Base-by-base conservation (phyloP, 352 stramenopile species). In the Phytophthora syringae region DNA sequence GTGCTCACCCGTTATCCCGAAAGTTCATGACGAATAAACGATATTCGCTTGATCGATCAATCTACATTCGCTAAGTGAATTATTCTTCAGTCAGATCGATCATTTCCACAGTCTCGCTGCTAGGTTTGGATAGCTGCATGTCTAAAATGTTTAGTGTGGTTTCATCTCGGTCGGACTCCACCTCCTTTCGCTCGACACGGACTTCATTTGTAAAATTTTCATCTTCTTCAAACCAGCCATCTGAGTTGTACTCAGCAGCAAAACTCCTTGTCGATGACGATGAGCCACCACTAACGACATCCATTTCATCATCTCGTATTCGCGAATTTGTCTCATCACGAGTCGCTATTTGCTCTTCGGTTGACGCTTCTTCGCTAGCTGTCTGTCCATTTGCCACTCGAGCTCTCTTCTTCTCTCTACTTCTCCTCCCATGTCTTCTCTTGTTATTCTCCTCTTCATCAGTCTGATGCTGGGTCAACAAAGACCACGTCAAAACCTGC, bases 1-100 rank as follows among this genome's bases (percentile, higher is more conserved):
- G 3, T 89, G 79, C 50, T 82, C 82, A 34, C 75, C 73, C 3
- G 72, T 88, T 37, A 52, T 90, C 20, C 57, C 70, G 2, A 76
- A 81, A 43, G 48, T 64, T 1, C 52, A 68, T 21, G 54, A 74
- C 9, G 59, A 25, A 16, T 63, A 58, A 40, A 25, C 1, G 4
- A n/a, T n/a, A 0, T 27, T 2, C 39, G 16, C 39, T 47, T n/a
- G n/a, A n/a, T n/a, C n/a, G n/a, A n/a, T 16, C 15, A 12, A 16
- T 16, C 7, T 57, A 22, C 22, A 34, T 22, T 52, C 16, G 15
- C 16, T 52, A 27, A 40, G 20, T 51, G 40, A 28, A 22, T 72
- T 52, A 62, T 55, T 69, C 59, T 43, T 64, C 27, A 16, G 66
- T 74, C 2, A 72, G 55, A 52, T 80, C 67, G 43, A 77, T 72